phyloP scores from a whole-genome alignment of 1,284 basidiomycete species.

The Phaffia rhodozyma region DNA sequence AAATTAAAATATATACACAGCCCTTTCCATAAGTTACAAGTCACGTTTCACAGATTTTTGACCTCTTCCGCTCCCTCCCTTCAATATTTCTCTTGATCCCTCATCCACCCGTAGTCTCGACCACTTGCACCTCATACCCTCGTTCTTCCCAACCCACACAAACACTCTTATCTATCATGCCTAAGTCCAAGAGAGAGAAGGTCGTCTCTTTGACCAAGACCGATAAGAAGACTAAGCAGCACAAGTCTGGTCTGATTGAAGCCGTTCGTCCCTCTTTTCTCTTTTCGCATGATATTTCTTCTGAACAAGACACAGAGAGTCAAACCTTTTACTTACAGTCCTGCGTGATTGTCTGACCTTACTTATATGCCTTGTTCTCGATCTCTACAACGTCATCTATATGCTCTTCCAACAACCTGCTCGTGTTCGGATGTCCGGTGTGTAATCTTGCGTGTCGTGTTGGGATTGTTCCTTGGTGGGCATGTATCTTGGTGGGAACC shows the following conservation, averaged over 20 bases:
- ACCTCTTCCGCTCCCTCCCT: too few relatives aligned
- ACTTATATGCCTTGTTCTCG: too few relatives aligned
- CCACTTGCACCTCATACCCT: neutral
- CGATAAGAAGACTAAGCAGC: constrained; percentile 44
- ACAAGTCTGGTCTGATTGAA: constrained; percentile 72
- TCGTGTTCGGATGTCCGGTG: neutral
- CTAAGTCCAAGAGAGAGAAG: constrained; percentile 75
- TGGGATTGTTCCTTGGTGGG: constrained; percentile 3
- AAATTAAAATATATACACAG: too few relatives aligned
- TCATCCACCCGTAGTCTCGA: neutral
- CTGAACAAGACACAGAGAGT: neutral
- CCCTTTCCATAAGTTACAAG: too few relatives aligned
- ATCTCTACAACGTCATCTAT: too few relatives aligned
- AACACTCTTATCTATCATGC: constrained; percentile 46
- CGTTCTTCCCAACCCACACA: neutral
- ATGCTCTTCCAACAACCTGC: too few relatives aligned
- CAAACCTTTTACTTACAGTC: neutral
- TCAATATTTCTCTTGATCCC: neutral
- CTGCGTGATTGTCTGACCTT: neutral
- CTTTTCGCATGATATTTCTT: constrained; percentile 15
- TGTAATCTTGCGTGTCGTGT: constrained; percentile 4
- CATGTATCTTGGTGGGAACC: neutral
- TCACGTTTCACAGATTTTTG: too few relatives aligned
- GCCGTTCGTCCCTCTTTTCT: constrained; percentile 47
- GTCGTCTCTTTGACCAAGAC: constrained; percentile 48